Evolutionary conservation across 2,329 filamentous ascomycete species (phyloP), one percentile per base, ranked within the genome.

Genomic region (Thielaviopsis musarum): DNA sequence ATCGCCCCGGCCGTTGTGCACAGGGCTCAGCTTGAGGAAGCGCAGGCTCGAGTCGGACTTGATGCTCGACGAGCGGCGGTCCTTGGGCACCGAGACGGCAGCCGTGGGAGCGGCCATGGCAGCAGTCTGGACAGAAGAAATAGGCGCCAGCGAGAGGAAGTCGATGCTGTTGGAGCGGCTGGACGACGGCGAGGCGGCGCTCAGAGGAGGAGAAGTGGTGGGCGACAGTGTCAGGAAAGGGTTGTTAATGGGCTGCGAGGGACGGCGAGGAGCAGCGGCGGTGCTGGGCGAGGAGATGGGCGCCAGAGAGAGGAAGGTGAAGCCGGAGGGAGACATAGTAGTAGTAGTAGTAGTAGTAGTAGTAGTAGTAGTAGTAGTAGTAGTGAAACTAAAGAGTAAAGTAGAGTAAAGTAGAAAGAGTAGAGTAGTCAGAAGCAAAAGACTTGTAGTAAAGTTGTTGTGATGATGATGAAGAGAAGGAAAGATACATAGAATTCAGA

Each of bases 11-110:
- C 81, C 81, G 70, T 75, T 82, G 75, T 83, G 79, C 61, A 84
- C 80, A 38, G 81, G 81, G 24, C 79, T 78, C 61, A 85, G 78
- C 74, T 82, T 83, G 65, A 85, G 76, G 69, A 84, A 78, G 24
- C 64, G 66, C 65, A 60, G 63, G 66, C 69, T 74, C 65, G 66
- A 69, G 63, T 70, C 69, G 68, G 75, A 78, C 73, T 75, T 79
- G 64, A 76, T 68, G 68, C 76, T 79, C 61, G 77, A 80, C 63
- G 75, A 77, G 68, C 80, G 78, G 67, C 78, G 75, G 38, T 62
- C 63, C 22, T 63, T 59, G 57, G 69, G 59, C 52, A 66, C 61
- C 19, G 63, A 63, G 34, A 67, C 65, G 55, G 68, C 65, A 62
- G 69, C 66, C 53, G 63, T 4, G 17, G 55, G 26, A 10, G 48